phyloP scores from a whole-genome alignment of 192 early-diverging fungal genomes.

The Gonapodya prolifera region DNA sequence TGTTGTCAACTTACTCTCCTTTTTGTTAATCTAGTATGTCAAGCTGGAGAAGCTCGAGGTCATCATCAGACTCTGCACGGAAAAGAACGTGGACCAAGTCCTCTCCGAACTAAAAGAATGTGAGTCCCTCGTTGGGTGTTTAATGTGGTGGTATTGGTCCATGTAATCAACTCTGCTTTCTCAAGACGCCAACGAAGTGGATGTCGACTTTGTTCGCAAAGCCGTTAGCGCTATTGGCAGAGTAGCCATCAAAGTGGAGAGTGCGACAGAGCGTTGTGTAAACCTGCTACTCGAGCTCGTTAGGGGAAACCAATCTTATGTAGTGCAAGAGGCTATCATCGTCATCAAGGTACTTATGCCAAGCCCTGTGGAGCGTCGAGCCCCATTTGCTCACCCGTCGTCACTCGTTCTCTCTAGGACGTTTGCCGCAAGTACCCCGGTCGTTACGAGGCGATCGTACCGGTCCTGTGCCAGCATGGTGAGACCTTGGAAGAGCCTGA shows the following conservation, averaged over 20 bases:
- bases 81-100: constrained; percentile 80
- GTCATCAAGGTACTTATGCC: constrained; percentile 59
- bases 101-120: constrained; percentile 91
- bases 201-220: constrained; percentile 90
- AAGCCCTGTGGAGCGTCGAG: background rate
- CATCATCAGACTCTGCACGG: constrained; percentile 76
- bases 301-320: constrained; percentile 73
- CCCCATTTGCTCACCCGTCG: constrained; percentile 4
- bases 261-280: constrained; percentile 73
- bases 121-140: constrained; percentile 10
- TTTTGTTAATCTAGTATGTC: no score
- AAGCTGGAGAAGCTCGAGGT: constrained; percentile 93
- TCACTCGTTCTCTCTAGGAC: constrained; percentile 30
- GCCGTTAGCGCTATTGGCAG: constrained; percentile 81
- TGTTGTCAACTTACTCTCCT: no score
- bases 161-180: background rate
- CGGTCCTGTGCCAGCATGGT: constrained; percentile 77
- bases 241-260: constrained; percentile 83
- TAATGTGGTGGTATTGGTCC: background rate
- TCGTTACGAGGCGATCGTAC: constrained; percentile 71
- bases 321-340: constrained; percentile 83
- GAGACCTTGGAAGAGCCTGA: constrained; percentile 84
- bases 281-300: constrained; percentile 82
- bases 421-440: constrained; percentile 91
- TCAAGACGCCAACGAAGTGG: constrained; percentile 89